These are phyloP conservation scores for Aureobasidium sp. DNA, from an alignment of 2,329 filamentous ascomycete species.

Conservation along the genomic window DNA sequence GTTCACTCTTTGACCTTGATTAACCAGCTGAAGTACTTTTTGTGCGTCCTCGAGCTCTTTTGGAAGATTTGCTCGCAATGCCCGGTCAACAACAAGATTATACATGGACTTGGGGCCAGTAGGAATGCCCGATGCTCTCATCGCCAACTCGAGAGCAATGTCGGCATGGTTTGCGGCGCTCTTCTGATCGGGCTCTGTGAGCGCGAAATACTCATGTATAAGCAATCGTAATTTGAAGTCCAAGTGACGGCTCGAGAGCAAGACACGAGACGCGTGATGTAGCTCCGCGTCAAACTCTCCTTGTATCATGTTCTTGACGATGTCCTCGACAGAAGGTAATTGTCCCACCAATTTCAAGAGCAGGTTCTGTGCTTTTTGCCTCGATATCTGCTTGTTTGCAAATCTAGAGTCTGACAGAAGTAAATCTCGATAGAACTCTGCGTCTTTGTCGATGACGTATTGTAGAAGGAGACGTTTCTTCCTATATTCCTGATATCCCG, in stretches of 20 bases:
- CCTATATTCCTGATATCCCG: not conserved
- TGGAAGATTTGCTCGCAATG: not conserved
- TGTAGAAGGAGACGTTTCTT: not conserved
- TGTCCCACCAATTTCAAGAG: not conserved
- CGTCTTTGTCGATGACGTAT: not conserved
- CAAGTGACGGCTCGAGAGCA: not conserved
- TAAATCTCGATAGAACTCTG: not conserved
- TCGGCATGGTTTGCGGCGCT: not conserved
- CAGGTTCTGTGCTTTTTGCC: not conserved
- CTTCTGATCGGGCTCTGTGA: not conserved
- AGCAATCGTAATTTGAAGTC: not conserved
- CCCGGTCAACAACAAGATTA: not conserved
- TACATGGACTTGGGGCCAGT: not conserved
- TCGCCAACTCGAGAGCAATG: not conserved
- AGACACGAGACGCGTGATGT: not conserved
- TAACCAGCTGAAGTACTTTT: not conserved
- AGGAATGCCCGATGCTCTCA: not conserved
- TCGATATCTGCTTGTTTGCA: not conserved
- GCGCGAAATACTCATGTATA: not conserved
- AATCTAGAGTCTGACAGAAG: not conserved
- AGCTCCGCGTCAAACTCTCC: not conserved
- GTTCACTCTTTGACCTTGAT: not conserved
- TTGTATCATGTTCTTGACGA: not conserved
- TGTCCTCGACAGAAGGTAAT: not conserved
- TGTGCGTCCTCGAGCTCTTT: not conserved